These are phyloP conservation scores for Mycoemilia scoparia DNA, from an alignment of 192 early-diverging fungal species.

Conservation along the genomic window DNA sequence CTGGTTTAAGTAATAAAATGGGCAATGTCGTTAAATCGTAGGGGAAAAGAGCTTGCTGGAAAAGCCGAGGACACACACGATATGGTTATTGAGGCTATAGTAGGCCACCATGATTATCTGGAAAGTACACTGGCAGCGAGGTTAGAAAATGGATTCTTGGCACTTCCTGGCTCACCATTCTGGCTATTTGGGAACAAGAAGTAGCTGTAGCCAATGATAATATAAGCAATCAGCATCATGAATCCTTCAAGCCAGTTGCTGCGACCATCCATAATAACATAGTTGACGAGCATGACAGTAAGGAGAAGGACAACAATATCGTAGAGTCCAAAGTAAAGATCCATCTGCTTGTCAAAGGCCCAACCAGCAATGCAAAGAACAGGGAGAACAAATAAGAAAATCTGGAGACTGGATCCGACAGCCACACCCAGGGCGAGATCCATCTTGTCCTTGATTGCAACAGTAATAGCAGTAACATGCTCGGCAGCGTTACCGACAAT, in stretches of 20 bases:
- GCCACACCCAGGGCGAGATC: conserved; percentile 78
- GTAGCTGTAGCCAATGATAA: conserved; percentile 70
- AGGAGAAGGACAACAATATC: conserved; percentile 71
- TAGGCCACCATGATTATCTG: no score
- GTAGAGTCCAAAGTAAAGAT: conserved; percentile 64
- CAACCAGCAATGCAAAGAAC: conserved; percentile 62
- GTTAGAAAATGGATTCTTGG: no score
- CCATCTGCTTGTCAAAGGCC: conserved; percentile 62
- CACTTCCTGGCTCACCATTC: neutral
- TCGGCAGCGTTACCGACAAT: conserved; percentile 84
- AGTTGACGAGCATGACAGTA: conserved; percentile 59
- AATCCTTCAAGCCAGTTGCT: conserved; percentile 87
- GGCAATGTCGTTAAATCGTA: no score
- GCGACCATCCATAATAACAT: conserved; percentile 65
- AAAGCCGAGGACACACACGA: no score
- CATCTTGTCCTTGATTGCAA: conserved; percentile 79
- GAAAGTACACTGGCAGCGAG: no score
- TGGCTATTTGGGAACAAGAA: conserved; percentile 41
- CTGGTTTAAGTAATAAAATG: no score
- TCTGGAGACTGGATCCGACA: conserved; percentile 78
- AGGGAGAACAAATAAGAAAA: conserved; percentile 60
- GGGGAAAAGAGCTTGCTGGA: no score
- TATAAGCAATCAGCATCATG: conserved; percentile 62
- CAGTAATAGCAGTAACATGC: conserved; percentile 67
- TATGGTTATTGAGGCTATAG: no score